Evolutionary conservation across 176 grass and related monocot genomes (phyloP).

Genomic region (Aegilops tauschii): DNA sequence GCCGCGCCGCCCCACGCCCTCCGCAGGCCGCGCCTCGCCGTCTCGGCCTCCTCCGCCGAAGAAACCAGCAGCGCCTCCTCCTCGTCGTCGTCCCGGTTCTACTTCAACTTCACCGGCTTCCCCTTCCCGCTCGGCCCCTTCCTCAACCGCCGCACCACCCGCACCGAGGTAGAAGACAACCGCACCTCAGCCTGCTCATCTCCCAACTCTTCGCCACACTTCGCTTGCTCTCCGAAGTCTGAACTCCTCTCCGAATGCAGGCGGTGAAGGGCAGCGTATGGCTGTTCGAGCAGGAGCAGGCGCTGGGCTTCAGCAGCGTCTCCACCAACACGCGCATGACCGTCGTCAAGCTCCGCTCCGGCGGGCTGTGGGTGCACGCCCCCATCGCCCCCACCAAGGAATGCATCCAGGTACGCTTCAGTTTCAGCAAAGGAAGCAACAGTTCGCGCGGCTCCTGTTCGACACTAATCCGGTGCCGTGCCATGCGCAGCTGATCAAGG

Average conservation of each 20-base stretch:
- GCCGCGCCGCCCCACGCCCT: background rate
- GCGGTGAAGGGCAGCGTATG: constrained; percentile 77
- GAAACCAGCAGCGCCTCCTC: background rate
- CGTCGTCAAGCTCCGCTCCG: constrained; percentile 86
- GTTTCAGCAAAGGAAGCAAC: background rate
- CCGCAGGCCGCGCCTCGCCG: constrained; percentile 26
- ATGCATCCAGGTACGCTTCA: constrained; percentile 63
- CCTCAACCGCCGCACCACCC: constrained; percentile 84
- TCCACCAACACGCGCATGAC: constrained; percentile 97
- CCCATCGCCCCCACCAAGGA: constrained; percentile 98
- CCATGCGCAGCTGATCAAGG: constrained; percentile 64
- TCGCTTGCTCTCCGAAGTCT: too few species aligned
- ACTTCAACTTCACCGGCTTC: constrained; percentile 95
- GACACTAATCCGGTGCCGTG: background rate
- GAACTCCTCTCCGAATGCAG: constrained; percentile 9
- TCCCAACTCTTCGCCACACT: too few species aligned
- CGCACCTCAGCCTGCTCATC: too few species aligned
- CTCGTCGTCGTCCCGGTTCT: constrained; percentile 48
- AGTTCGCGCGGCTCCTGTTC: background rate
- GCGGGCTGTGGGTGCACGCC: constrained; percentile 92
- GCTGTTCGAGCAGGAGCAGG: constrained; percentile 99
- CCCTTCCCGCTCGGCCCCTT: constrained; percentile 96
- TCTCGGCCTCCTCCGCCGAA: constrained; percentile 36
- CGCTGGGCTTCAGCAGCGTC: constrained; percentile 97
- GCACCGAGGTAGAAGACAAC: constrained; percentile 51